Percentiles rank a stretch among this genome's conserved stretches.
Evolutionary conservation across 495 filamentous ascomycete species (phyloP).

Genomic region (Hypoxylon perforatum): DNA sequence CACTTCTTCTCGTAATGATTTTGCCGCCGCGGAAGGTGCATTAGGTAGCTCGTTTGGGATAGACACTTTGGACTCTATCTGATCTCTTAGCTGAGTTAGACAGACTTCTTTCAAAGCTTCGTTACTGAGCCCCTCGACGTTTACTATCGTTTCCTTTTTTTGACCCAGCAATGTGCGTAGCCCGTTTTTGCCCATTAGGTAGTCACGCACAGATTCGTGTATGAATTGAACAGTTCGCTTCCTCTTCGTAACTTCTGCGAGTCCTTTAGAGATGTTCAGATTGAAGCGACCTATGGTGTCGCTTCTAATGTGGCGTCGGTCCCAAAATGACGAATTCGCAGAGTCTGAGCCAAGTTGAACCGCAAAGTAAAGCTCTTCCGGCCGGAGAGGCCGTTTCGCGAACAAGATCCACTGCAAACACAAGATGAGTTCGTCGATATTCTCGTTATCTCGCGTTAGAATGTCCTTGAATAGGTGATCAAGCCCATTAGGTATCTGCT

Average conservation of each 20-base stretch:
- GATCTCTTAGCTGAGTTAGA: conserved; percentile 33
- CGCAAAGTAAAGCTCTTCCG: conserved; percentile 52
- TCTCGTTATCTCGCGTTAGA: conserved; percentile 45
- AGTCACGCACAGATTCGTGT: conserved; percentile 61
- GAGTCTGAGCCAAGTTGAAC: conserved; percentile 36
- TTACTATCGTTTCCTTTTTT: conserved; percentile 6
- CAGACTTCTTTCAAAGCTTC: conserved; percentile 53
- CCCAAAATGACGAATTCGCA: not conserved
- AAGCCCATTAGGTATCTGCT: conserved; percentile 40
- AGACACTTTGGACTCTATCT: not conserved
- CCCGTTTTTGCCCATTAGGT: conserved; percentile 54
- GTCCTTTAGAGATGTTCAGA: conserved; percentile 55
- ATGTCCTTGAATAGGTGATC: conserved; percentile 50
- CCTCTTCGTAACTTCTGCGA: conserved; percentile 47
- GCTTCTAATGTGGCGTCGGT: not conserved
- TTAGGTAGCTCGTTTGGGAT: not conserved
- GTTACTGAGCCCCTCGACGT: conserved; percentile 47
- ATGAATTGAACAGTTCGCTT: conserved; percentile 57
- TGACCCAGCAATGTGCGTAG: conserved; percentile 50
- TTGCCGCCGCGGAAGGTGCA: no score
- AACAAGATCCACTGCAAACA: conserved; percentile 57
- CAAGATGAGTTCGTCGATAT: conserved; percentile 45
- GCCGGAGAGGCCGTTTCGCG: conserved; percentile 44
- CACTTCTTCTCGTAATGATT: not conserved
- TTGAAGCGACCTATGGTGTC: conserved; percentile 43